Evolutionary conservation across 768 basidiomycete genomes (phyloP).

Genomic region (Pisolithus sp.): DNA sequence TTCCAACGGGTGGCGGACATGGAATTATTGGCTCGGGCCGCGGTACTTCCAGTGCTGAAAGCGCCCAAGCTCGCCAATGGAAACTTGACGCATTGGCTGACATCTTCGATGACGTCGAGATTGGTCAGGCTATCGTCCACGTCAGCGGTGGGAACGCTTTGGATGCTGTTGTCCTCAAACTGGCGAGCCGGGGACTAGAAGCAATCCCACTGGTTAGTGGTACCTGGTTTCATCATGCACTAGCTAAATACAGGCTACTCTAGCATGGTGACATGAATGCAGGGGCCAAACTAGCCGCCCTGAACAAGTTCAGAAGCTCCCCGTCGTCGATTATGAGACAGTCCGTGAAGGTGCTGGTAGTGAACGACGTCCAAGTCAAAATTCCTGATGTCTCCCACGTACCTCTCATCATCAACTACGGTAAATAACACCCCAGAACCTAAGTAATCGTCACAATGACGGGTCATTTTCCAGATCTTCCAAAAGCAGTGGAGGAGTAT

Average conservation of each 20-base stretch:
- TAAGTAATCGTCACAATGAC: background rate
- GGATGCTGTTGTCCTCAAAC: slow-evolving; percentile 85
- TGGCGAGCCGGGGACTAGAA: slow-evolving; percentile 80
- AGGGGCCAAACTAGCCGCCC: slow-evolving; percentile 68
- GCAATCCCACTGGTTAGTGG: slow-evolving; percentile 76
- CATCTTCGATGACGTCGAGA: slow-evolving; percentile 81
- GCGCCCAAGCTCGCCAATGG: slow-evolving; percentile 85
- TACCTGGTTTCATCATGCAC: background rate
- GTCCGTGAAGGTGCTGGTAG: slow-evolving; percentile 69
- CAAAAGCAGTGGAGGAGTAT: slow-evolving; percentile 95
- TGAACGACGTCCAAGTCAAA: slow-evolving; percentile 93
- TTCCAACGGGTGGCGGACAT: slow-evolving; percentile 50
- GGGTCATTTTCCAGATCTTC: slow-evolving; percentile 53
- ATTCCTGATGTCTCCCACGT: slow-evolving; percentile 83
- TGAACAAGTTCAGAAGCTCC: slow-evolving; percentile 76
- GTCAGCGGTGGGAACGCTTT: slow-evolving; percentile 84
- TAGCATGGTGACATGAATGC: slow-evolving; percentile 94
- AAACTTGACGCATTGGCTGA: slow-evolving; percentile 90
- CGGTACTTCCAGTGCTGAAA: slow-evolving; percentile 73
- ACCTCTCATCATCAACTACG: slow-evolving; percentile 93
- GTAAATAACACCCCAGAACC: slow-evolving; percentile 31
- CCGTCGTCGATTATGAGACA: slow-evolving; percentile 56
- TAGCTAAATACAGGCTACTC: slow-evolving; percentile 10
- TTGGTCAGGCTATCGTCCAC: slow-evolving; percentile 76
- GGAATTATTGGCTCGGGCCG: slow-evolving; percentile 95